Evolutionary conservation across 148 eudicot species (phyloP).

Genomic region (Mesembryanthemum crystallinum): DNA sequence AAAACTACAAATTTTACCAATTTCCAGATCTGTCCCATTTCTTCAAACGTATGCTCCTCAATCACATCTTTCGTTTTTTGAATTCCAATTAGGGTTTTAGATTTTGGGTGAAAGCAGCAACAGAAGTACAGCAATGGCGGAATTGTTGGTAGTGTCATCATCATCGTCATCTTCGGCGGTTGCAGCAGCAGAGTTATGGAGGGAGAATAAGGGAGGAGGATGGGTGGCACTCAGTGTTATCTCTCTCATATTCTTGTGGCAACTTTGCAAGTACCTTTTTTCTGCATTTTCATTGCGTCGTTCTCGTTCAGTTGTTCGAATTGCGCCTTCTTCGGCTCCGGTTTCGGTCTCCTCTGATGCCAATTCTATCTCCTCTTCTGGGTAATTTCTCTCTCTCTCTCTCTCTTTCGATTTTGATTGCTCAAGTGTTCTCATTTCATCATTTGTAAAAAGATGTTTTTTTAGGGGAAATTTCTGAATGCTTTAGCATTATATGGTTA

Average conservation of each 20-base stretch:
- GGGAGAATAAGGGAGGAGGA: slow-evolving; percentile 31
- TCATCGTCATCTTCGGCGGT: not conserved
- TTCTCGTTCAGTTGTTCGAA: slow-evolving; percentile 10
- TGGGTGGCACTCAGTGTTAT: slow-evolving; percentile 26
- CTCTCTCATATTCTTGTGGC: slow-evolving; percentile 31
- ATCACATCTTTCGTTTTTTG: no score
- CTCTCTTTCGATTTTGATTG: not conserved
- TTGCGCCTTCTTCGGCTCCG: not conserved
- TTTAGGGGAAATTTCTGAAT: not conserved
- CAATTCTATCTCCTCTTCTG: slow-evolving; percentile 20
- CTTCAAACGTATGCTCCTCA: no score
- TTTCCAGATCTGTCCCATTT: not conserved
- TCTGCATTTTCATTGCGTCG: slow-evolving; percentile 12
- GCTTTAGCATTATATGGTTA: not conserved
- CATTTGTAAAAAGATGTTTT: not conserved
- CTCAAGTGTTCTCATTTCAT: not conserved
- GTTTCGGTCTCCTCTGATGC: slow-evolving; percentile 3
- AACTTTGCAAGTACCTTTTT: slow-evolving; percentile 14
- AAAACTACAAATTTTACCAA: no score
- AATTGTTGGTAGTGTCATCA: not conserved
- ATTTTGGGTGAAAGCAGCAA: not conserved
- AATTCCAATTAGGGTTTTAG: slow-evolving; percentile 3
- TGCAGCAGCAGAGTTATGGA: slow-evolving; percentile 27
- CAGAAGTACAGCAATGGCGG: not conserved
- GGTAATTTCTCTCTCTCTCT: slow-evolving; percentile 25